These are phyloP conservation scores for Aspergillus quadrilineatus DNA, from an alignment of 2,329 filamentous ascomycete genomes.

Conservation along the genomic window DNA sequence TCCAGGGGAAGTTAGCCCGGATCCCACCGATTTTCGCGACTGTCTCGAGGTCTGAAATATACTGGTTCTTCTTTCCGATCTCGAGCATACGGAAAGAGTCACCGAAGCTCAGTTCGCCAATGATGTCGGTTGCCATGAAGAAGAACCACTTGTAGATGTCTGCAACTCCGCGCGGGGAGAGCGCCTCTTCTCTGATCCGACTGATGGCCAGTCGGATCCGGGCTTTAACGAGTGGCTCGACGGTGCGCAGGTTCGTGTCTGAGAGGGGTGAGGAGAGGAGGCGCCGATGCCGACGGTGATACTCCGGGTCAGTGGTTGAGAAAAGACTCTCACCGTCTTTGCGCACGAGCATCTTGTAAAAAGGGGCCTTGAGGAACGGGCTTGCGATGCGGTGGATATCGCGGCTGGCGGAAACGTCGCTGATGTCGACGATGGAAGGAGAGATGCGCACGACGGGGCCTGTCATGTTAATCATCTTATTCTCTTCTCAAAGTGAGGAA, in stretches of 20 bases:
- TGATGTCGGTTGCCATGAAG: constrained; percentile 56
- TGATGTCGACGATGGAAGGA: constrained; percentile 35
- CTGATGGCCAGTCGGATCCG: constrained; percentile 45
- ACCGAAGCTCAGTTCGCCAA: constrained; percentile 56
- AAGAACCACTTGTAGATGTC: constrained; percentile 57
- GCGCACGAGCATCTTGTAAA: constrained; percentile 28
- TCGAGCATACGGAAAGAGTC: constrained; percentile 57
- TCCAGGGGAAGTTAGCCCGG: constrained; percentile 26
- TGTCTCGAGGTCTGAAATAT: constrained; percentile 40
- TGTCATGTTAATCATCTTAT: constrained; percentile 9
- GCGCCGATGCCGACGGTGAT: constrained; percentile 31
- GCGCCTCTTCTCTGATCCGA: constrained; percentile 48
- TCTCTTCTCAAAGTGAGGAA: not conserved
- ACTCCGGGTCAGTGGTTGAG: constrained; percentile 40
- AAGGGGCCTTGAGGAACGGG: constrained; percentile 36
- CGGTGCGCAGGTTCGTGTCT: constrained; percentile 41
- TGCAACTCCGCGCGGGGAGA: constrained; percentile 30
- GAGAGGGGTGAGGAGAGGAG: constrained; percentile 44
- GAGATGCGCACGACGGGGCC: constrained; percentile 33
- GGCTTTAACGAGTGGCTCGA: constrained; percentile 33
- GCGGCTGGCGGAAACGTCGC: constrained; percentile 36
- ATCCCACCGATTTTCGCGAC: constrained; percentile 20
- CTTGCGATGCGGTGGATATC: constrained; percentile 37
- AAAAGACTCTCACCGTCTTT: constrained; percentile 38
- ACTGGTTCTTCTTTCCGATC: constrained; percentile 47